These are phyloP conservation scores for Zizania latifolia DNA, from an alignment of 176 grass and related monocot genomes.

Conservation along the genomic window DNA sequence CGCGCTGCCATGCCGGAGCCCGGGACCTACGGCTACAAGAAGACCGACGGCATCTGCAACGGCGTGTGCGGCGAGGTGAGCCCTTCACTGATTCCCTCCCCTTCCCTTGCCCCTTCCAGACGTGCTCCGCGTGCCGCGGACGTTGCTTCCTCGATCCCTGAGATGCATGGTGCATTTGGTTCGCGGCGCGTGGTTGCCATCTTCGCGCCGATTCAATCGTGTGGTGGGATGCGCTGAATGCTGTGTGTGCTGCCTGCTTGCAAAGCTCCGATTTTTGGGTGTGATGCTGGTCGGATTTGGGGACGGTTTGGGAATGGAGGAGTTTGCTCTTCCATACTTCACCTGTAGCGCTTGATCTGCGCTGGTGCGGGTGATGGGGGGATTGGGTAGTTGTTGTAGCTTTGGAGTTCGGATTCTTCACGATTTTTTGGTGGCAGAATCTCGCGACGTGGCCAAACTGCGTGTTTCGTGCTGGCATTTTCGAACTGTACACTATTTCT, in stretches of 20 bases:
- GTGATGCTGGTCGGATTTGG: conserved; percentile 10
- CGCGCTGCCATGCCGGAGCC: conserved; percentile 58
- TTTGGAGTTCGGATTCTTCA: conserved; percentile 23
- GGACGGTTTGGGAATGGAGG: background rate
- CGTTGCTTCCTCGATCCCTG: conserved; percentile 2
- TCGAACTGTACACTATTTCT: conserved; percentile 21
- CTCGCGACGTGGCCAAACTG: conserved; percentile 27
- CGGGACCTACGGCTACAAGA: conserved; percentile 64
- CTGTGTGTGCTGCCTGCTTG: background rate
- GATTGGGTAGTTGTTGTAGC: conserved; percentile 10
- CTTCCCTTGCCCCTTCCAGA: conserved; percentile 23
- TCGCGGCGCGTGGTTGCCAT: background rate
- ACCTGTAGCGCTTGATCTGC: conserved; percentile 14
- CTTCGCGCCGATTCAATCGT: background rate
- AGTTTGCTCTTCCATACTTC: conserved; percentile 20
- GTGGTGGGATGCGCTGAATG: background rate
- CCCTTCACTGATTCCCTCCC: background rate
- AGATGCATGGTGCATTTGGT: conserved; percentile 24
- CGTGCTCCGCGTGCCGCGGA: conserved; percentile 6
- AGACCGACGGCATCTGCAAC: conserved; percentile 77
- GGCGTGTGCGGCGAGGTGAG: conserved; percentile 70
- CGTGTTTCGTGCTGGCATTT: conserved; percentile 13
- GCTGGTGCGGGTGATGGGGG: background rate
- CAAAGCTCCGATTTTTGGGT: conserved; percentile 3
- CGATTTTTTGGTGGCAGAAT: conserved; percentile 38